Evolutionary conservation across 2,329 filamentous ascomycete genomes (phyloP), one percentile per base, ranked within the genome.

Genomic region (Lojkania enalia): DNA sequence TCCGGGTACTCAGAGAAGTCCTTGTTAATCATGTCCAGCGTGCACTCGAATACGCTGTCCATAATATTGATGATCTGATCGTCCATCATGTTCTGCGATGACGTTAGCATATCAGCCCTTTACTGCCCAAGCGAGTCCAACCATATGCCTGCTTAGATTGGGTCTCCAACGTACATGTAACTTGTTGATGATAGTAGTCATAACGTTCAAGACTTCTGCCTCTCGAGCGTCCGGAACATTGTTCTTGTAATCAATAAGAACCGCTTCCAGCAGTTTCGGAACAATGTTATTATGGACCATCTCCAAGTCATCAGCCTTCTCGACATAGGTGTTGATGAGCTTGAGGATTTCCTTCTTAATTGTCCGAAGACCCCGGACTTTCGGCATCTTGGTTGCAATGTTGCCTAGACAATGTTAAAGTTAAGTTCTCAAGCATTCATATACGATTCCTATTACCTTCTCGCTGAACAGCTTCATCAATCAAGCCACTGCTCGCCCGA

Each of bases 321-420:
- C 91, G 27, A 99, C 90, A 57, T 97, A 99, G 4, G 88, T 96
- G 73, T 96, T 95, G 60, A 99, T 94, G 55, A 99, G 85, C 75
- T 99, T 99, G 56, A 99, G 76, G 40, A 99, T 97, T 71, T 99
- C 94, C 76, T 99, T 99, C 79, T 99, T 99, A 78, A 99, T 96
- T 0, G 94, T 99, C 55, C 94, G 85, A 54, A 99, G 77, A 25
- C 94, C 95, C 60, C 94, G 87, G 58, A 97, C 91, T 75, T 90
- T 95, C 48, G 94, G 94, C 80, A 95, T 97, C 77, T 96, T 96
- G 5, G 95, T 96, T 3, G 94, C 94, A 63, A 99, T 85, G 55
- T 92, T 88, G 47, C 89, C 87, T 90, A 52, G 33, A 41, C 20
- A 31, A 35, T 55, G 54, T 77, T 63, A 77, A 67, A 35, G 20